Evolutionary conservation across 2,329 filamentous ascomycete species (phyloP), one percentile per base, ranked within the genome.

Genomic region (Aureobasidium sp.): DNA sequence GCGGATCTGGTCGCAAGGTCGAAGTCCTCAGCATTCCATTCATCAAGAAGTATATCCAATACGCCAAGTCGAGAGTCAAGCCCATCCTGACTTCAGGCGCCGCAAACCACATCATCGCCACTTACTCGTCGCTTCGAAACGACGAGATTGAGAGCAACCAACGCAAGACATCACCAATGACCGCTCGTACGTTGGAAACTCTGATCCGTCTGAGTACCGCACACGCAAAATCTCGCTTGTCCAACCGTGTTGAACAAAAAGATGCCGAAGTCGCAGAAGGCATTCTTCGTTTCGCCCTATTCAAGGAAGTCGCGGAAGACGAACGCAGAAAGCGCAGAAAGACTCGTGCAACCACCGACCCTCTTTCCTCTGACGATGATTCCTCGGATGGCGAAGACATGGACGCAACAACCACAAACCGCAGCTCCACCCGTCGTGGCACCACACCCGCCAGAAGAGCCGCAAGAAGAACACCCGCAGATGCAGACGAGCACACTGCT

Each of bases 21-120:
- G 91, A 97, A 73, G 90, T 99, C 15, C 80, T 99, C 59, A 96
- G 90, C 76, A 97, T 99, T 64, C 90, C 92, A 0, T 99, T 99
- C 76, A 91, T 99, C 80, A 99, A 99, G 79, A 99, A 99, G 77
- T 99, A 97, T 75, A 95, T 99, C 49, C 94, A 99, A 72, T 99
- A 99, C 74, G 91, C 94, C 66, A 99, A 99, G 79, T 89, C 85
- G 39, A 82, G 94, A 71, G 83, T 96, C 70, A 95, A 91, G 82
- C 94, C 94, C 0, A 80, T 96, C 44, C 79, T 99, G 64, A 96
- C 92, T 0, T 91, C 94, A 71, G 91, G 91, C 48, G 93, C 94
- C 6, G 90, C 91, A 11, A 91, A 97, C 68, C 90, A 95, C 65
- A 96, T 99, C 70, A 87, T 92, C 41, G 84, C 90, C 36, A 89